Evolutionary conservation across 352 stramenopile genomes (phyloP), one percentile per base, ranked within the genome.

Genomic region (Elongisporangium undulatum): DNA sequence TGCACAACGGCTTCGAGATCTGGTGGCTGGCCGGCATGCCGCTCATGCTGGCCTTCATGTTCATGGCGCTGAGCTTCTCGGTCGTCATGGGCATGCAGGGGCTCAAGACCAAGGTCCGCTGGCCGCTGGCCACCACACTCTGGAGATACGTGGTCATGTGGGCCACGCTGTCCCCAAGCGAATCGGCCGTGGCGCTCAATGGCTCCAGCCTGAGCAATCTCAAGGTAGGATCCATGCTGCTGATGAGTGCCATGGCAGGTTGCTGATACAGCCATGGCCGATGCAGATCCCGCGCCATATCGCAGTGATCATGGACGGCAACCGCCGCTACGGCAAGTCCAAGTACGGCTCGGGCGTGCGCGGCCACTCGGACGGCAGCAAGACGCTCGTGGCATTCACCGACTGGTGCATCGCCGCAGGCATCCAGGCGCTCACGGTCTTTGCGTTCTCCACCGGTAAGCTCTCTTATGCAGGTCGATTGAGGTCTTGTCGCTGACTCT

Each of bases 221-320:
- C 29, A 41, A 41, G 29, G 29, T 41, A 9, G 9, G 1, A 41
- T 41, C 29, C 29, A 41, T 41, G 29, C 5, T 6, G 29, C 8
- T 41, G 29, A 41, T 9, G 1, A 41, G 5, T n/a, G n/a, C n/a
- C 29, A 41, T 41, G 29, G 13, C 9, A 6, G 8, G 29, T 41
- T 74, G 13, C 63, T 56, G 3, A 51, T 20, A 21, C 22, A 26
- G 1, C 51, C 64, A 15, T 61, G 52, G 59, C 19, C 45, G 15
- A 3, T 71, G 9, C 63, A 91, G 70, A 82, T 91, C 48, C 85
- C 85, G 1, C 68, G 75, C 10, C 96, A 99, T 58, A 87, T 99
- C 19, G 96, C 94, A 0, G 89, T 98, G 54, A 98, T 99, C 63
- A 98, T 98, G 79, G 96, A 99, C 63, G 96, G 96, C 41, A 99